Evolutionary conservation across 2,329 filamentous ascomycete species (phyloP).

Genomic region (Paecilomyces formosus): DNA sequence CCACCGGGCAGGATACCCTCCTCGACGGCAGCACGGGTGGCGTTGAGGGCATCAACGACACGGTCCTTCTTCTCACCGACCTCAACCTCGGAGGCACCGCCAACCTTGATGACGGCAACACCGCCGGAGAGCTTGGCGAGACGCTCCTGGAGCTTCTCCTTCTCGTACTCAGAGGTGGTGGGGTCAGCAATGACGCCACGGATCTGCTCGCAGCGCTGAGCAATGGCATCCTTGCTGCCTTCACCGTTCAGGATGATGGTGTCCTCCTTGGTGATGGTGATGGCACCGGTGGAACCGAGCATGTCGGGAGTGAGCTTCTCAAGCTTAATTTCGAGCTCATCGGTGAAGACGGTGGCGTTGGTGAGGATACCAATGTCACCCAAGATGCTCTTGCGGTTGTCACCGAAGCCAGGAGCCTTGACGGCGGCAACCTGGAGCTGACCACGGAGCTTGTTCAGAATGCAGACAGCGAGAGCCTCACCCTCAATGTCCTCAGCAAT

Average conservation of each 20-base stretch:
- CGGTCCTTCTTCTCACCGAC: conserved; percentile 99
- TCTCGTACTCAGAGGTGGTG: conserved; percentile 96
- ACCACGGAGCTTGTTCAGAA: conserved; percentile 99
- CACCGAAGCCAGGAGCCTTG: conserved; percentile 98
- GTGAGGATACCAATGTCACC: conserved; percentile 93
- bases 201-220: conserved; percentile 98
- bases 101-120: conserved; percentile 99
- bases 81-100: conserved; percentile 94
- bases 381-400: conserved; percentile 99
- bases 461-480: conserved; percentile 96
- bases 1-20: conserved; percentile 98
- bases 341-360: conserved; percentile 94
- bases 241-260: conserved; percentile 98
- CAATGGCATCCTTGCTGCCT: conserved; percentile 85
- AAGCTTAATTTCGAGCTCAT: conserved; percentile 97
- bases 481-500: conserved; percentile 99
- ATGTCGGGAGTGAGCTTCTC: conserved; percentile 95
- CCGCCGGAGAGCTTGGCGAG: conserved; percentile 98
- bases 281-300: conserved; percentile 93
- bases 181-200: conserved; percentile 92
- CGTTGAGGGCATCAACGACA: conserved; percentile 96
- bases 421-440: conserved; percentile 98
- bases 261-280: conserved; percentile 99
- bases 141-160: conserved; percentile 99
- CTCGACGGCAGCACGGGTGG: conserved; percentile 95